Evolutionary conservation across 1,139 yeast genomes (phyloP).

Genomic region (Lodderomyces parapsilosis): DNA sequence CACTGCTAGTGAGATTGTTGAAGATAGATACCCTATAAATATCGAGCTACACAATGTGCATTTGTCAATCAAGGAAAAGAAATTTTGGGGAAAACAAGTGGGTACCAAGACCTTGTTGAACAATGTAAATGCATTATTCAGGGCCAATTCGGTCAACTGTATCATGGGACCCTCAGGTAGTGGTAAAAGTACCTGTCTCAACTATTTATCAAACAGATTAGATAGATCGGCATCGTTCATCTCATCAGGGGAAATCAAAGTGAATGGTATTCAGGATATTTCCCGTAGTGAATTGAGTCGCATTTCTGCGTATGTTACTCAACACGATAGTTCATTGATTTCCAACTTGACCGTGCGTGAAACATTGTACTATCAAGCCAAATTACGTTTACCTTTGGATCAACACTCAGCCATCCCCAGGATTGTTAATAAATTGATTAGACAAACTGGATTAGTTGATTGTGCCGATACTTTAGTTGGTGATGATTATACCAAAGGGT

Average conservation of each 20-base stretch:
- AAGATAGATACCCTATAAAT: constrained; percentile 15
- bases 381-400: constrained; percentile 50
- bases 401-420: constrained; percentile 30
- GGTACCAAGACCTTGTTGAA: constrained; percentile 29
- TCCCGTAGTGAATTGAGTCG: constrained; percentile 44
- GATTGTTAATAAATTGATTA: constrained; percentile 53
- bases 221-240: constrained; percentile 29
- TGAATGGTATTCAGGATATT: constrained; percentile 28
- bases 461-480: constrained; percentile 81
- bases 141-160: constrained; percentile 66
- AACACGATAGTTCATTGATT: constrained; percentile 71
- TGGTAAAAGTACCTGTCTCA: constrained; percentile 76
- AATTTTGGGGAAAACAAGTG: constrained; percentile 7
- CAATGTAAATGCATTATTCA: constrained; percentile 55
- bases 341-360: constrained; percentile 75
- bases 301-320: constrained; percentile 71
- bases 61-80: constrained; percentile 17
- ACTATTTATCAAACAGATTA: constrained; percentile 63
- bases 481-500: constrained; percentile 67
- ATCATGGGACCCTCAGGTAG: constrained; percentile 91
- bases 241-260: constrained; percentile 19
- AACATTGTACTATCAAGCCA: constrained; percentile 71
- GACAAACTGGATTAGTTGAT: constrained; percentile 69
- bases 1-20: constrained; percentile 2
- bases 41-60: constrained; percentile 21